Conservation (phyloP, 768 basidiomycete species). For the Pisolithus sp. region DNA sequence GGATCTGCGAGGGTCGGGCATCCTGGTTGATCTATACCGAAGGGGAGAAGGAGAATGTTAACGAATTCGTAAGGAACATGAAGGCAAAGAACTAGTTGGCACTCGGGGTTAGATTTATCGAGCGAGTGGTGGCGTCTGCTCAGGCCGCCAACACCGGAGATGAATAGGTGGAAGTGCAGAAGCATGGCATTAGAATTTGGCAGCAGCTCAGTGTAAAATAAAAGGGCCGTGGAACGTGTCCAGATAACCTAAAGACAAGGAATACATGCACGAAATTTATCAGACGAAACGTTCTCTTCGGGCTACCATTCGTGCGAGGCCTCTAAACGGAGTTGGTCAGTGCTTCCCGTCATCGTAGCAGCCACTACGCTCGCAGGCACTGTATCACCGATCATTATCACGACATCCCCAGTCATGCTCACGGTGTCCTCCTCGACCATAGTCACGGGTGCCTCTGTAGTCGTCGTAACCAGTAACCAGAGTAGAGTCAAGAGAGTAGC, state of each 20-base stretch:
- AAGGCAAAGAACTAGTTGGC: constrained; percentile 79
- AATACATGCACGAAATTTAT: constrained; percentile 16
- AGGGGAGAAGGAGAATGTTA: constrained; percentile 44
- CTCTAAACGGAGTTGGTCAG: background rate
- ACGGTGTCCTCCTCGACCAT: constrained; percentile 18
- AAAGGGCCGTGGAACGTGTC: no score
- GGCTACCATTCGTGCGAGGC: background rate
- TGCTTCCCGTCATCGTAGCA: constrained; percentile 28
- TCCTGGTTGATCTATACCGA: constrained; percentile 74
- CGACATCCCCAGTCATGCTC: constrained; percentile 33
- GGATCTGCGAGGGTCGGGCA: constrained; percentile 75
- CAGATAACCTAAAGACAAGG: background rate
- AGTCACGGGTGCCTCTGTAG: constrained; percentile 39
- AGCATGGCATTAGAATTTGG: constrained; percentile 73
- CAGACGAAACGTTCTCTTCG: constrained; percentile 1
- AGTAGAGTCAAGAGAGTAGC: constrained; percentile 57
- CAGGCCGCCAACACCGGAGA: background rate
- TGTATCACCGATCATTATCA: constrained; percentile 34
- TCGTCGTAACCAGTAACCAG: constrained; percentile 47
- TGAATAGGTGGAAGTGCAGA: constrained; percentile 59
- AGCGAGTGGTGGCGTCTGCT: constrained; percentile 29
- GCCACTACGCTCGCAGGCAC: constrained; percentile 31
- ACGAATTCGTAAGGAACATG: constrained; percentile 60
- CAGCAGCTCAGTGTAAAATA: constrained; percentile 16
- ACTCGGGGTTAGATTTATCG: constrained; percentile 54